Base-by-base conservation (phyloP, 495 filamentous ascomycete species). In the Penicillium robsamsonii region DNA sequence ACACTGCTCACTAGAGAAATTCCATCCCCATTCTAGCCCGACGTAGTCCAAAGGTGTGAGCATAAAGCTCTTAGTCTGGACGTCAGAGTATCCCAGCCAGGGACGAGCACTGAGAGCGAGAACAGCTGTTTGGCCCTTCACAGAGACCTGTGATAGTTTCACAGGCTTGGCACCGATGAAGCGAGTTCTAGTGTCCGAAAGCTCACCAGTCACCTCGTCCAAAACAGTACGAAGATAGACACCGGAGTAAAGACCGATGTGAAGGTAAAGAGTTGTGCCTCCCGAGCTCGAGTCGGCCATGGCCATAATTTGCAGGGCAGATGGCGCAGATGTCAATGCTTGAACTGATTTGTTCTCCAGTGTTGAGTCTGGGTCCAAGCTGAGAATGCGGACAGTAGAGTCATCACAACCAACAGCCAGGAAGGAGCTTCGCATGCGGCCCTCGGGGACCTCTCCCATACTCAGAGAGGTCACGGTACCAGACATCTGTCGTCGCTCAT, bases 331-430 rank as follows among this genome's bases (percentile, higher is more conserved):
- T 3, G 92, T 94, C 50, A 97, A 72, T 7, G 91, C 92, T 69
- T 97, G 94, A 25, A 99, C 88, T 6, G 91, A 96, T 62, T 94
- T 94, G 68, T 87, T 91, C 62, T 96, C 90, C 12, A 99, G 72
- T 0, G 90, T 95, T 0, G 88, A 87, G 59, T 96, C 92, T 1
- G 92, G 91, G 64, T 95, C 92, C 49, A 97, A 76, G 62, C 87
- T 93, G 45, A 96, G 79, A 45, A 99, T 91, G 41, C 95, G 86
- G 40, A 99, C 91, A 2, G 95, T 96, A 31, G 90, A 91, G 67
- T 99, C 95, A 66, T 96, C 92, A 68, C 92, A 97, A 11, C 95
- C 95, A 50, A 99, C 95, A 53, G 95, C 95, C 40, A 97, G 75
- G 73, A 93, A 97, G 3, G 88, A 87, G 63, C 89, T 93, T 59